A percentile compares a stretch with the other conserved stretches of the same genome.
Conservation (phyloP, 495 filamentous ascomycete genomes). For the Penicillium subrubescens region DNA sequence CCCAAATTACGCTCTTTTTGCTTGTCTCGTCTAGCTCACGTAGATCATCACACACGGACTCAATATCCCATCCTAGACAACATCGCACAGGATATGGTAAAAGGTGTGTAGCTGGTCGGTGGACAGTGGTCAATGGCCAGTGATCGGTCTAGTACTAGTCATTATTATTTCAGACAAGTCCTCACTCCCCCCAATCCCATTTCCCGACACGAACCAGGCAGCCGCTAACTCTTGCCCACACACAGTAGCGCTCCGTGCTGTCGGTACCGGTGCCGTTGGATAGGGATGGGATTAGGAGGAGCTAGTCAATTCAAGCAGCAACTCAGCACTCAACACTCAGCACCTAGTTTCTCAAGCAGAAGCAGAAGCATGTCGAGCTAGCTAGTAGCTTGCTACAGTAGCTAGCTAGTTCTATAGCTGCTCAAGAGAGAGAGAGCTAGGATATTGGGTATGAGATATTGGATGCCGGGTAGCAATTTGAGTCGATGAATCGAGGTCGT, state of each 20-base stretch:
- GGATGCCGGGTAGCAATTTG: background rate
- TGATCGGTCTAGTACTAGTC: too few relatives aligned
- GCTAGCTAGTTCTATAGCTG: background rate
- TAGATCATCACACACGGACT: background rate
- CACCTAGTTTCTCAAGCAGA: background rate
- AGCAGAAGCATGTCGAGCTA: background rate
- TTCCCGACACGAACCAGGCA: background rate
- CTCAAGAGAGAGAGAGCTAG: background rate
- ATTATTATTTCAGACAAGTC: background rate
- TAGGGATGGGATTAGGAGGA: background rate
- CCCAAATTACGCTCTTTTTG: background rate
- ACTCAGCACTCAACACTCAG: background rate
- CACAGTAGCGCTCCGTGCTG: background rate
- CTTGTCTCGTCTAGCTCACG: background rate
- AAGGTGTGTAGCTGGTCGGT: background rate
- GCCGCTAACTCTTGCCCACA: background rate
- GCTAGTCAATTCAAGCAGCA: background rate
- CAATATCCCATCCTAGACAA: background rate
- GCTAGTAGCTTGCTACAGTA: too few relatives aligned
- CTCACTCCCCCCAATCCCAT: background rate
- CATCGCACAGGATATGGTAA: too few relatives aligned
- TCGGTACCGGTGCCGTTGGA: background rate
- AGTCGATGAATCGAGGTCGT: background rate
- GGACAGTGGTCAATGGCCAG: background rate
- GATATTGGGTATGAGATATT: background rate